Conservation (phyloP, 2,329 filamentous ascomycete species). For the Chaetomiaceae sp. region DNA sequence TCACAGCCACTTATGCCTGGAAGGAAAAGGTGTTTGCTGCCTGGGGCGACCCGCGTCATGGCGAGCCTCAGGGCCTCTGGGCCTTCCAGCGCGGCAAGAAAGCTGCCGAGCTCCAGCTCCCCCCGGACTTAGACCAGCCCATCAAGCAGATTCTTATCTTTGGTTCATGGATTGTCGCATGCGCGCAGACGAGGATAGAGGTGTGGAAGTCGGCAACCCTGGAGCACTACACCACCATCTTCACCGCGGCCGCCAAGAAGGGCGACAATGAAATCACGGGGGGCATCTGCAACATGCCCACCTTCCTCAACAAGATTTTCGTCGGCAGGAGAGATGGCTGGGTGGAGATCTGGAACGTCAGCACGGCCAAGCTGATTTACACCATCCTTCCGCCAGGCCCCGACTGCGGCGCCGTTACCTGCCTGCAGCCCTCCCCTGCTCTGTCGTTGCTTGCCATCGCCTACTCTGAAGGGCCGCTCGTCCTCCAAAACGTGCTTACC, state of each 20-base stretch:
- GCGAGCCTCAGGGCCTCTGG: constrained; percentile 69
- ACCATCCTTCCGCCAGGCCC: constrained; percentile 74
- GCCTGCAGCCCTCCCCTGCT: constrained; percentile 77
- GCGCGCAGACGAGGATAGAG: constrained; percentile 69
- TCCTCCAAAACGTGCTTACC: constrained; percentile 75
- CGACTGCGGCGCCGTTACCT: constrained; percentile 76
- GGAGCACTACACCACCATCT: constrained; percentile 87
- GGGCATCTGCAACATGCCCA: constrained; percentile 82
- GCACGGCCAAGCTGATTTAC: constrained; percentile 85
- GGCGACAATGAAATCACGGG: constrained; percentile 68
- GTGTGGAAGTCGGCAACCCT: constrained; percentile 81
- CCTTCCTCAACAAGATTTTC: constrained; percentile 93
- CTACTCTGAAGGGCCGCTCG: constrained; percentile 72
- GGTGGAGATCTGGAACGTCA: constrained; percentile 97
- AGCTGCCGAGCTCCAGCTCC: constrained; percentile 67
- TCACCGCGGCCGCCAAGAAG: constrained; percentile 52
- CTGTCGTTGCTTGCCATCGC: constrained; percentile 84
- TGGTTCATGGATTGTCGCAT: constrained; percentile 86
- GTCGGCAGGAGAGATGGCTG: constrained; percentile 81
- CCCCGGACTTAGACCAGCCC: constrained; percentile 61
- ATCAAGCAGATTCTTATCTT: constrained; percentile 77
- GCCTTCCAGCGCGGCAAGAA: constrained; percentile 88
- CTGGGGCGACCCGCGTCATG: constrained; percentile 63
- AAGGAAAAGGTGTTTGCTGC: constrained; percentile 85
- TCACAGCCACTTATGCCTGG: constrained; percentile 85